Evolutionary conservation across 495 filamentous ascomycete species (phyloP), one percentile per base, ranked within the genome.

Genomic region (Neurospora intermedia): DNA sequence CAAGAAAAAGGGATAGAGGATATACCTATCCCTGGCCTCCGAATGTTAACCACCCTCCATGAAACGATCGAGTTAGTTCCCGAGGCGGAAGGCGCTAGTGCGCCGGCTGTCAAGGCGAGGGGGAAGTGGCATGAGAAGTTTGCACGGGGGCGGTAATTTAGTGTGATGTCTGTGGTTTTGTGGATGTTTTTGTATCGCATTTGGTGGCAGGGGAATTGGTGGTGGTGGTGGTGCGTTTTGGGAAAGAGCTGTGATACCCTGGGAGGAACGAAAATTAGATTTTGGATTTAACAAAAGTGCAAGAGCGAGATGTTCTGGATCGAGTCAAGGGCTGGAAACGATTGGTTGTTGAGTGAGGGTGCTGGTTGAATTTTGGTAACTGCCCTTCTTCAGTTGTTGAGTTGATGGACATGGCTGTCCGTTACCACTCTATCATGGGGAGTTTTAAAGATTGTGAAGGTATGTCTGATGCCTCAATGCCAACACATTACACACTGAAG

Each of bases 51-150:
- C 3, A 91, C 91, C 43, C 89, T 91, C 75, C 86, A 88, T 46
- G 90, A 92, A 66, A 95, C 91, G 9, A 85, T 96, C 16, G 93
- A 96, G 80, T 80, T 93, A 16, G 80, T 86, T 6, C 77, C 83
- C 2, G 80, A 83, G 72, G 75, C 78, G 9, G 72, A 72, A 4
- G 73, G 54, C 4, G 77, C 78, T n/a, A 79, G 48, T 35, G 78
- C 77, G n/a, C 73, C 80, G 13, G 77, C 79, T 5, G 83, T 84
- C 45, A 82, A 81, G 41, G 87, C 87, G 69, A 86, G 85, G 75
- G 88, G 93, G 72, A 96, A 95, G 78, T 97, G 94, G 94, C 94
- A 97, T 80, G 94, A 96, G 79, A 90, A 88, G 76, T 95, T 97
- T 82, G 91, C 87, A 43, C 84, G 82, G 71, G 81, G 78, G 48